Evolutionary conservation across 2,329 filamentous ascomycete species (phyloP).

Genomic region (Colletotrichum filicis): DNA sequence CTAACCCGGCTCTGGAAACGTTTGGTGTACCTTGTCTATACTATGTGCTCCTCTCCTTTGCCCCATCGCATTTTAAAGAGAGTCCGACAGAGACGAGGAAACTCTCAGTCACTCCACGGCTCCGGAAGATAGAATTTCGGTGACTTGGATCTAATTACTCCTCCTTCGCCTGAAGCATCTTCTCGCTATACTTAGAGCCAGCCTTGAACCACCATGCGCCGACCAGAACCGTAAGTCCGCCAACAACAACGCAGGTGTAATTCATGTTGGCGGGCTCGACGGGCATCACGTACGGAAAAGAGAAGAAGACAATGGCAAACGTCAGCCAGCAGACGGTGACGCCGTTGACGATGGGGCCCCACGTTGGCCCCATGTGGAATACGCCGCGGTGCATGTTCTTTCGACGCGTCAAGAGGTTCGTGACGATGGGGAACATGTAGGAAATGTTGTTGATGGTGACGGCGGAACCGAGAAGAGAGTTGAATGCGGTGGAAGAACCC

Average conservation of each 20-base stretch:
- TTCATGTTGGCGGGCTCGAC: conserved; percentile 56
- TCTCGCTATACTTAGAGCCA: conserved; percentile 49
- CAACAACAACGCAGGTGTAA: conserved; percentile 59
- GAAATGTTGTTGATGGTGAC: conserved; percentile 57
- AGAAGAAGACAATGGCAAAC: conserved; percentile 57
- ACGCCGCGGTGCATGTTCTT: conserved; percentile 51
- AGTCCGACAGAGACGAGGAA: background rate
- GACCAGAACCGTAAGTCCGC: conserved; percentile 48
- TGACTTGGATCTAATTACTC: conserved; percentile 23
- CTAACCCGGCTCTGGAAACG: background rate
- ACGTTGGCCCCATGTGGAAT: conserved; percentile 47
- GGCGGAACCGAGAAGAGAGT: conserved; percentile 50
- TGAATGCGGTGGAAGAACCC: conserved; percentile 55
- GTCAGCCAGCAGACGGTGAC: conserved; percentile 50
- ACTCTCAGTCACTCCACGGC: background rate
- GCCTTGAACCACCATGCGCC: conserved; percentile 56
- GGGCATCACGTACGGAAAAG: conserved; percentile 54
- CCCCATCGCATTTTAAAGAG: background rate
- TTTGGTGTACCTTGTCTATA: background rate
- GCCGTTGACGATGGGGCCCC: conserved; percentile 48
- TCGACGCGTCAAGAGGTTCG: conserved; percentile 53
- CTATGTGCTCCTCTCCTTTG: background rate
- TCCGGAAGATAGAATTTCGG: background rate
- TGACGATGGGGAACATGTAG: conserved; percentile 56
- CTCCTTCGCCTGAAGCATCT: conserved; percentile 49